A percentile compares a stretch with the other conserved stretches of the same genome.
Conservation (phyloP, 2,329 filamentous ascomycete genomes). For the Scorias spongiosa region DNA sequence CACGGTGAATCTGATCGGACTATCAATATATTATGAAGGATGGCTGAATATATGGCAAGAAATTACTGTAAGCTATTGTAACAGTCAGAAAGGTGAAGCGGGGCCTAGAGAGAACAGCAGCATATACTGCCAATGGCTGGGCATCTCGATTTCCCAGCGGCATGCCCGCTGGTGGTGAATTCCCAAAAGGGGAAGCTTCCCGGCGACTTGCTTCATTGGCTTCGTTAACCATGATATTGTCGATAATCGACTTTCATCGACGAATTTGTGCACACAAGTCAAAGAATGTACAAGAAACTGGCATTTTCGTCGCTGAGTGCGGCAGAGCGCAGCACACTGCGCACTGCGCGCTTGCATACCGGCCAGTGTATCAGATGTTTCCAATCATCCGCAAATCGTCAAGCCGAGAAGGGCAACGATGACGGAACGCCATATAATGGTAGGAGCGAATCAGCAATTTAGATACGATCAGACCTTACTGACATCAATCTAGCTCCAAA, state of each 20-base stretch:
- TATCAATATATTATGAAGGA: neutral
- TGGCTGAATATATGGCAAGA: neutral
- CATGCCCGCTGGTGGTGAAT: neutral
- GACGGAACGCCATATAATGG: conserved; percentile 5
- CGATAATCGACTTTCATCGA: neutral
- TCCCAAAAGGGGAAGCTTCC: conserved; percentile 4
- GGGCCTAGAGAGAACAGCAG: too few relatives aligned
- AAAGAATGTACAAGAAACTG: conserved; percentile 6
- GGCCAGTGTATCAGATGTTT: conserved; percentile 12
- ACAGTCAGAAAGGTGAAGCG: too few relatives aligned
- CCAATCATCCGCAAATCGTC: conserved; percentile 5
- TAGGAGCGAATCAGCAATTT: conserved; percentile 1
- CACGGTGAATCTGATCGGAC: neutral
- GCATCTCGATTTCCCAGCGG: too few relatives aligned
- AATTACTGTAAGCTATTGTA: too few relatives aligned
- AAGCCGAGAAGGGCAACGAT: conserved; percentile 6
- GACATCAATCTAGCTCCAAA: conserved; percentile 4
- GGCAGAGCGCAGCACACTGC: conserved; percentile 8
- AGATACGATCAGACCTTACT: neutral
- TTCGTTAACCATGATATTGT: neutral
- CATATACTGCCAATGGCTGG: too few relatives aligned
- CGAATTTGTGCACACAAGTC: neutral
- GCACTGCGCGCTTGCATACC: conserved; percentile 7
- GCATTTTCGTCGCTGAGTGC: conserved; percentile 5
- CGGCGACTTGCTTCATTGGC: neutral